These are phyloP conservation scores for Crithidia expoeki DNA, from an alignment of 208 protist species.

Conservation along the genomic window DNA sequence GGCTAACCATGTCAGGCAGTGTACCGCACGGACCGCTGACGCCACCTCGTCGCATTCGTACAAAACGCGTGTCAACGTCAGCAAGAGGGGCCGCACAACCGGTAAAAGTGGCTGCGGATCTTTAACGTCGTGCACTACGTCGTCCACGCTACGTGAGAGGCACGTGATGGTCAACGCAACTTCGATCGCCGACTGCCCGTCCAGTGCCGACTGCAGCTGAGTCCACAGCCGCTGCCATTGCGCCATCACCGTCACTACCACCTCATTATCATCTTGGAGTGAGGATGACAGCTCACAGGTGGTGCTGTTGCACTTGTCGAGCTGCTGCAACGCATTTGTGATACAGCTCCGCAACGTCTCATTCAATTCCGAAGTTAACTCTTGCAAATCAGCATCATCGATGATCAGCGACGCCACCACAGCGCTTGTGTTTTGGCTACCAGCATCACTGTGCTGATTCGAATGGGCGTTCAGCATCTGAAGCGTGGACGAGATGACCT, in stretches of 20 bases:
- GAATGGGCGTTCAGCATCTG: not conserved
- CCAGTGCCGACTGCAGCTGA: conserved; percentile 34
- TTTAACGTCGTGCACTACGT: conserved; percentile 29
- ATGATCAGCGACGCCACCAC: not conserved
- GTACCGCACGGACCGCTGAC: conserved; percentile 46
- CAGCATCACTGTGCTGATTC: too few species aligned
- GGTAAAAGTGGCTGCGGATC: conserved; percentile 10
- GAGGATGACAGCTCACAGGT: not conserved
- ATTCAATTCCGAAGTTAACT: not conserved
- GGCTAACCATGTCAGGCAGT: conserved; percentile 60
- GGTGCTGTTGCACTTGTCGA: not conserved
- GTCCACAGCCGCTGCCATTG: conserved; percentile 17
- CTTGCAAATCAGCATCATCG: conserved; percentile 5
- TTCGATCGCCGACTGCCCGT: conserved; percentile 32
- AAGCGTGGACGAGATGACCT: not conserved
- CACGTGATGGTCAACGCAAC: conserved; percentile 46
- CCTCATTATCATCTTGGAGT: not conserved
- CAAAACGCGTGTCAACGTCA: conserved; percentile 46
- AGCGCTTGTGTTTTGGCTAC: not conserved
- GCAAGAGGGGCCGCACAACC: conserved; percentile 19
- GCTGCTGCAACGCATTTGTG: not conserved
- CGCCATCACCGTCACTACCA: conserved; percentile 4
- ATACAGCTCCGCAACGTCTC: not conserved
- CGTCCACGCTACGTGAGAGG: conserved; percentile 52
- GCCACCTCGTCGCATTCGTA: conserved; percentile 48